Percentiles rank a stretch among this genome's conserved stretches.
Evolutionary conservation across 2,329 filamentous ascomycete genomes (phyloP).

Genomic region (Aureobasidium sp.): DNA sequence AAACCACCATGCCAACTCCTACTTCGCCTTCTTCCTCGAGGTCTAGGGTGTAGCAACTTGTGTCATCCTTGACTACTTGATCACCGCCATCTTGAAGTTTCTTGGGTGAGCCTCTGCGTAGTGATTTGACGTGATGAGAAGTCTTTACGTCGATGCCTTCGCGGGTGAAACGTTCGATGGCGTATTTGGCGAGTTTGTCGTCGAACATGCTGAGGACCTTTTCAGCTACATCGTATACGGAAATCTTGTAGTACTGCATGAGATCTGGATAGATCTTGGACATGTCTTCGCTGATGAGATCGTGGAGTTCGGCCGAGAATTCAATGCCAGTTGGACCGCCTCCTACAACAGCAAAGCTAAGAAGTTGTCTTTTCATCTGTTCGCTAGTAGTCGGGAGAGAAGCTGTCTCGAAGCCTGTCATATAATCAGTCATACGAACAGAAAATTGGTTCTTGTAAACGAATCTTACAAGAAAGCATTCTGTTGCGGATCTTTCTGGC

Average conservation of each 20-base stretch:
- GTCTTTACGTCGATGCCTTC: conserved; percentile 65
- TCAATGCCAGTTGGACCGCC: conserved; percentile 47
- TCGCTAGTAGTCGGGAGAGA: conserved; percentile 53
- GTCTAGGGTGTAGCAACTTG: conserved; percentile 43
- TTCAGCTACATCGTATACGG: conserved; percentile 68
- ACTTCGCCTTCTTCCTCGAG: conserved; percentile 58
- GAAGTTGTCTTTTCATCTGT: conserved; percentile 49
- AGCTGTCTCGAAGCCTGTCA: conserved; percentile 56
- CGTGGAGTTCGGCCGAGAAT: conserved; percentile 67
- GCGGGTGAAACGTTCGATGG: conserved; percentile 56
- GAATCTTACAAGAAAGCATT: conserved; percentile 50
- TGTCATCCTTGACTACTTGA: conserved; percentile 19
- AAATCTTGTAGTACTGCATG: conserved; percentile 53
- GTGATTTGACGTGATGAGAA: conserved; percentile 55
- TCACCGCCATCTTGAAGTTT: conserved; percentile 32
- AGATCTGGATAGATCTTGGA: conserved; percentile 57
- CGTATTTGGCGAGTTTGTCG: conserved; percentile 59
- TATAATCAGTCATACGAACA: not conserved
- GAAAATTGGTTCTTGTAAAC: too few species aligned
- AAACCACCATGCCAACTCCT: conserved; percentile 63
- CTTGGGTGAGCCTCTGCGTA: conserved; percentile 43
- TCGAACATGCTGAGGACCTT: conserved; percentile 77
- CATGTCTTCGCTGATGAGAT: conserved; percentile 64
- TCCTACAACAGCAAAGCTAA: conserved; percentile 69
- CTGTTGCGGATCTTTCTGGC: conserved; percentile 62